phyloP scores from a whole-genome alignment of 352 stramenopile species.

The Halophytophthora polymorphica region DNA sequence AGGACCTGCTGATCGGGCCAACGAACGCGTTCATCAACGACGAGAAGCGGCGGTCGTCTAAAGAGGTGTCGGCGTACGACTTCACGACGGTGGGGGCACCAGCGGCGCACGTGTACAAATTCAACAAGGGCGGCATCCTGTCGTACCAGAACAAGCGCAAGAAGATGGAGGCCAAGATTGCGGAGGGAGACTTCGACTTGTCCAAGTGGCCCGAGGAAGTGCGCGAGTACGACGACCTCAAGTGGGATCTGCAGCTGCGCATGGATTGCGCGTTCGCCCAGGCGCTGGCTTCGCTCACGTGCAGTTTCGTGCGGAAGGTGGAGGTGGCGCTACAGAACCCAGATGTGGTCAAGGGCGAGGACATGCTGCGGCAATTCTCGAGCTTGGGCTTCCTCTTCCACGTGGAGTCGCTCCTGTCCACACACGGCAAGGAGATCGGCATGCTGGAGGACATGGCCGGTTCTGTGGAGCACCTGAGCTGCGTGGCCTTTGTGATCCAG shows the following conservation, averaged over 20 bases:
- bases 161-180: conserved; percentile 79
- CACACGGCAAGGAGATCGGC: conserved; percentile 94
- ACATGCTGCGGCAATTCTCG: conserved; percentile 80
- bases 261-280: conserved; percentile 84
- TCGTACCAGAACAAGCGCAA: conserved; percentile 74
- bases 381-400: conserved; percentile 87
- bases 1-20: conserved; percentile 79
- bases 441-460: conserved; percentile 94
- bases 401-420: conserved; percentile 93
- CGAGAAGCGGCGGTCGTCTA: conserved; percentile 68
- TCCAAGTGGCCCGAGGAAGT: conserved; percentile 81
- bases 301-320: conserved; percentile 84
- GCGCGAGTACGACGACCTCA: conserved; percentile 79
- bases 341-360: conserved; percentile 67
- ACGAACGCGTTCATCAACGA: conserved; percentile 86
- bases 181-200: conserved; percentile 61
- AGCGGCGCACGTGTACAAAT: conserved; percentile 83
- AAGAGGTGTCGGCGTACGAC: conserved; percentile 80
- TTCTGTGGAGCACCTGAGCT: conserved; percentile 75
- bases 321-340: conserved; percentile 80
- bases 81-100: conserved; percentile 85
- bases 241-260: conserved; percentile 83
- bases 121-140: conserved; percentile 83
- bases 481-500: conserved; percentile 83
- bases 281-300: conserved; percentile 65